Evolutionary conservation across 495 filamentous ascomycete genomes (phyloP).

Genomic region (Alectoria sarmentosa): DNA sequence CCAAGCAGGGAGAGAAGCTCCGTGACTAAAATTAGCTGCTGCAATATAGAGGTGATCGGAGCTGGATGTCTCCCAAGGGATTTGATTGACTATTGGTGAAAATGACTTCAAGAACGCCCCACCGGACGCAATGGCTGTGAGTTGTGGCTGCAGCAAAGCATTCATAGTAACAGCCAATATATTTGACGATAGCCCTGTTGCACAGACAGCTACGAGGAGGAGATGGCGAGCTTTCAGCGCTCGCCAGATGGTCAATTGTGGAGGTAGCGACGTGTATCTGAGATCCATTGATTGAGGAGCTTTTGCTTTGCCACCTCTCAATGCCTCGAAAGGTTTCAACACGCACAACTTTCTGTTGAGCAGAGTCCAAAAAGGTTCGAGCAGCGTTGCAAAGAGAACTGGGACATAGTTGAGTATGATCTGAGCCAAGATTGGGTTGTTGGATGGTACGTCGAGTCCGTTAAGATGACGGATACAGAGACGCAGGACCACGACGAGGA

Average conservation of each 20-base stretch:
- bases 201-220: conserved; percentile 32
- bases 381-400: conserved; percentile 36
- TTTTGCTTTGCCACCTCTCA: conserved; percentile 29
- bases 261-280: conserved; percentile 39
- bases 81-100: conserved; percentile 9
- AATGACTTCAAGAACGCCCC: conserved; percentile 16
- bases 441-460: conserved; percentile 34
- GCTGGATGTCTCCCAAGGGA: too few species aligned
- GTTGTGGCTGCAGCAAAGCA: conserved; percentile 30
- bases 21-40: conserved; percentile 31
- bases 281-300: conserved; percentile 30
- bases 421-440: conserved; percentile 31
- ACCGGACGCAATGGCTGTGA: neutral
- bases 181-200: conserved; percentile 35
- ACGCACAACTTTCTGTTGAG: conserved; percentile 39
- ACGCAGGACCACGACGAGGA: conserved; percentile 2
- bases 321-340: conserved; percentile 39
- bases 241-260: conserved; percentile 35
- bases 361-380: conserved; percentile 42
- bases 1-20: conserved; percentile 34
- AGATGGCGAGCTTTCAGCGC: conserved; percentile 35
- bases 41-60: conserved; percentile 26
- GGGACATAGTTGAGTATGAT: conserved; percentile 41
- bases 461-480: neutral
- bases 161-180: conserved; percentile 34